Percentiles rank a stretch among this genome's conserved stretches.
phyloP scores from a whole-genome alignment of 768 basidiomycete genomes.

The Russula sp. region DNA sequence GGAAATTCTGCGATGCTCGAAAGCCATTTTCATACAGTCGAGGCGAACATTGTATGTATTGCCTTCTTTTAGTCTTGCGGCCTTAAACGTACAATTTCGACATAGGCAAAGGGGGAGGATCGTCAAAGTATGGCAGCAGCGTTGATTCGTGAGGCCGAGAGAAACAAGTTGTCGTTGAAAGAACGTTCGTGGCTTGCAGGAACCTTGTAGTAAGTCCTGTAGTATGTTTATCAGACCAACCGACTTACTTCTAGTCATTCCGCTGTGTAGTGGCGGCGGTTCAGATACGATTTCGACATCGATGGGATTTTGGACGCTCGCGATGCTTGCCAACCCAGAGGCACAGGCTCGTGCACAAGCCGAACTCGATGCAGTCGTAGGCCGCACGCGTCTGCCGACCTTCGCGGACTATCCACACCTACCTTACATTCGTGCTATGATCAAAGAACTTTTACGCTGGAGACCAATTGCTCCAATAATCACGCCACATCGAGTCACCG shows the following conservation, averaged over 20 bases:
- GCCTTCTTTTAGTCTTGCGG: background rate
- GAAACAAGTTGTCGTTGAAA: background rate
- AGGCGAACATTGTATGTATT: background rate
- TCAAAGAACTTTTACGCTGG: background rate
- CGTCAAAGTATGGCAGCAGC: background rate
- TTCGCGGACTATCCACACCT: slow-evolving; percentile 1
- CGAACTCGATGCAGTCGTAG: no score
- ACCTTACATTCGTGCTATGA: slow-evolving; percentile 3
- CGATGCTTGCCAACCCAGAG: no score
- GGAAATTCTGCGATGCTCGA: slow-evolving; percentile 2
- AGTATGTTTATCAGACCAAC: no score
- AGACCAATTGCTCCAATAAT: no score
- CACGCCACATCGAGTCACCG: no score
- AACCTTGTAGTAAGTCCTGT: background rate
- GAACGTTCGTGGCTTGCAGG: background rate
- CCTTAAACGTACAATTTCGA: background rate
- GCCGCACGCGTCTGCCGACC: no score
- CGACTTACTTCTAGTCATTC: background rate
- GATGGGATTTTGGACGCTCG: background rate
- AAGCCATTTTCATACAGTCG: background rate
- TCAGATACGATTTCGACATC: background rate
- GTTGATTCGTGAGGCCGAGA: background rate
- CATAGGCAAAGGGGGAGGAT: background rate
- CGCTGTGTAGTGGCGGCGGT: background rate
- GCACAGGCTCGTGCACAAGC: no score